These are phyloP conservation scores for Petunia secreta DNA, from an alignment of 257 asterid genomes.

Conservation along the genomic window DNA sequence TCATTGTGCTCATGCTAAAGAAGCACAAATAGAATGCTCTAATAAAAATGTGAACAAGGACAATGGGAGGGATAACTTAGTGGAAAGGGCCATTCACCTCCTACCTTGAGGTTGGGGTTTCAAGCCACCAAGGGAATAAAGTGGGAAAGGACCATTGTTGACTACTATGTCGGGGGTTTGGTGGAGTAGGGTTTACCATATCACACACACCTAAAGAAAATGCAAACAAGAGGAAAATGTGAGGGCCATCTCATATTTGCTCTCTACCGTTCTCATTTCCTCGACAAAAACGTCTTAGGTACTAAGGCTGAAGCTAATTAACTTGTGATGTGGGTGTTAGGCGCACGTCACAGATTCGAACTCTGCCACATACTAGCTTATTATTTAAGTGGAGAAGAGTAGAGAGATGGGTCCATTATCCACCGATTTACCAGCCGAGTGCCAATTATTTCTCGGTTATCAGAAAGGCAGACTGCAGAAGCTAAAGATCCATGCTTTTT, in stretches of 20 bases:
- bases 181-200: neutral
- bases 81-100: neutral
- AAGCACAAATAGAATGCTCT: neutral
- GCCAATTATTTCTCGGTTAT: no score
- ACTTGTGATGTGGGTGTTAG: no score
- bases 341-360: no score
- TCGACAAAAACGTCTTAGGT: neutral
- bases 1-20: neutral
- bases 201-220: neutral
- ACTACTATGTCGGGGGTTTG: neutral
- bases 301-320: neutral
- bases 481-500: neutral
- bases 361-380: no score
- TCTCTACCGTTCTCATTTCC: slow-evolving; percentile 17
- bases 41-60: neutral
- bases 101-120: neutral
- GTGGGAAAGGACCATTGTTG: neutral
- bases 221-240: neutral
- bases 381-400: no score
- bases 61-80: neutral
- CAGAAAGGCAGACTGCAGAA: neutral
- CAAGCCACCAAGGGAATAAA: slow-evolving; percentile 5
- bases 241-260: neutral
- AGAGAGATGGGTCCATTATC: no score
- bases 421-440: no score